Evolutionary conservation across 768 basidiomycete species (phyloP).

Genomic region (Amanita polypyramis): DNA sequence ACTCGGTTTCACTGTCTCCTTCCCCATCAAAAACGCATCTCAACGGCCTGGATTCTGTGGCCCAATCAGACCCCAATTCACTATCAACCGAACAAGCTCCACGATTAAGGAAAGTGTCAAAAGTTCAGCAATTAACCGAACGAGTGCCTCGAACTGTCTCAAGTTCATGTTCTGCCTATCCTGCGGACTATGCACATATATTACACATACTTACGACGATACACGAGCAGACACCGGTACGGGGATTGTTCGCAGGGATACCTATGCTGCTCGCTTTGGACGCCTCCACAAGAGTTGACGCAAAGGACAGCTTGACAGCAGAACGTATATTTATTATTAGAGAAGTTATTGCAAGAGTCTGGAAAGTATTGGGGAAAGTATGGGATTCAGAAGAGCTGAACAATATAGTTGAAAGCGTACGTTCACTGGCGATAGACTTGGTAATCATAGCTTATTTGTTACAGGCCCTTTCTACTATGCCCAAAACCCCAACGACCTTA

Average conservation of each 20-base stretch:
- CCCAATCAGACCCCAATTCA: slow-evolving; percentile 5
- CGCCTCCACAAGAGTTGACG: slow-evolving; percentile 31
- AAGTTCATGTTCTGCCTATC: slow-evolving; percentile 41
- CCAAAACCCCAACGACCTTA: slow-evolving; percentile 27
- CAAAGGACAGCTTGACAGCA: slow-evolving; percentile 24
- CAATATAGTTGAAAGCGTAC: slow-evolving; percentile 45
- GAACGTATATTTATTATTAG: slow-evolving; percentile 45
- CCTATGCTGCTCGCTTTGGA: slow-evolving; percentile 84
- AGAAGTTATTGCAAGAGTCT: slow-evolving; percentile 53
- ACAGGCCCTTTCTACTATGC: slow-evolving; percentile 38
- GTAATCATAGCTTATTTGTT: slow-evolving; percentile 9
- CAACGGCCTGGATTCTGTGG: background rate
- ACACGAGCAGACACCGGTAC: slow-evolving; percentile 64
- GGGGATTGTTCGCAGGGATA: slow-evolving; percentile 64
- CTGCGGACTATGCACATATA: slow-evolving; percentile 69
- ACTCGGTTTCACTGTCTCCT: slow-evolving; percentile 32
- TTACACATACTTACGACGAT: slow-evolving; percentile 55
- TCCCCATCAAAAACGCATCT: slow-evolving; percentile 21
- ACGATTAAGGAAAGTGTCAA: slow-evolving; percentile 47
- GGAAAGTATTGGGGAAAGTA: slow-evolving; percentile 56
- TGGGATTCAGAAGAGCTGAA: slow-evolving; percentile 57
- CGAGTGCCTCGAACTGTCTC: slow-evolving; percentile 32
- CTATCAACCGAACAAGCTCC: slow-evolving; percentile 30
- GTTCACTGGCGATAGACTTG: slow-evolving; percentile 9
- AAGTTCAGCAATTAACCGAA: slow-evolving; percentile 42